Percentiles rank a stretch among this genome's conserved stretches.
Evolutionary conservation across 208 protist genomes (phyloP).

Genomic region (Leishmania amazonensis): DNA sequence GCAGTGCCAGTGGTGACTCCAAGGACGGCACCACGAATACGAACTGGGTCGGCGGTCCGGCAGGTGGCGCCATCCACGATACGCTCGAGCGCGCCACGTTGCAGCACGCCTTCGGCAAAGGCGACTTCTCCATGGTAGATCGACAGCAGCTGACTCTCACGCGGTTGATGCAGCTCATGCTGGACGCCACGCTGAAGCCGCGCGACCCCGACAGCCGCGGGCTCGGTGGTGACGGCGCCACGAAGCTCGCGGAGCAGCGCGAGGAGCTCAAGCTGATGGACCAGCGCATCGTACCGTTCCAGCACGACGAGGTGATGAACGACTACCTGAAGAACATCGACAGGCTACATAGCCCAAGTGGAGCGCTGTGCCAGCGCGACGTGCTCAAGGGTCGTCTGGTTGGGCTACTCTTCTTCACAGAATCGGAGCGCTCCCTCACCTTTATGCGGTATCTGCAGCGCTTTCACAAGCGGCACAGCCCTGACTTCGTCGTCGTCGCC

Average conservation of each 20-base stretch:
- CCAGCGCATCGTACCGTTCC: constrained; percentile 59
- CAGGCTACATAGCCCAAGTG: constrained; percentile 54
- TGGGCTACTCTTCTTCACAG: constrained; percentile 81
- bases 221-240: constrained; percentile 70
- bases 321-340: constrained; percentile 75
- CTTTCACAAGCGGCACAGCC: constrained; percentile 55
- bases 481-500: constrained; percentile 76
- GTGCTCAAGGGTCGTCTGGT: constrained; percentile 77
- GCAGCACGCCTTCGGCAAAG: constrained; percentile 48
- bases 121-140: constrained; percentile 70
- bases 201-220: constrained; percentile 62
- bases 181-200: constrained; percentile 74
- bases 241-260: constrained; percentile 51
- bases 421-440: constrained; percentile 59
- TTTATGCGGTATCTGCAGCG: constrained; percentile 68
- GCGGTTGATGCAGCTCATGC: constrained; percentile 36
- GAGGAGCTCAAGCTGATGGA: constrained; percentile 83
- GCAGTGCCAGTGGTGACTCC: background rate
- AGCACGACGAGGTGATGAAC: constrained; percentile 62
- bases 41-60: constrained; percentile 40
- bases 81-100: constrained; percentile 34
- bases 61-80: constrained; percentile 20
- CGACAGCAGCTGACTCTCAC: constrained; percentile 54
- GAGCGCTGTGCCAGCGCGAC: constrained; percentile 39
- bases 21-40: background rate